Evolutionary conservation across 768 basidiomycete species (phyloP), one percentile per base, ranked within the genome.

Genomic region (Tulasnella sp.): DNA sequence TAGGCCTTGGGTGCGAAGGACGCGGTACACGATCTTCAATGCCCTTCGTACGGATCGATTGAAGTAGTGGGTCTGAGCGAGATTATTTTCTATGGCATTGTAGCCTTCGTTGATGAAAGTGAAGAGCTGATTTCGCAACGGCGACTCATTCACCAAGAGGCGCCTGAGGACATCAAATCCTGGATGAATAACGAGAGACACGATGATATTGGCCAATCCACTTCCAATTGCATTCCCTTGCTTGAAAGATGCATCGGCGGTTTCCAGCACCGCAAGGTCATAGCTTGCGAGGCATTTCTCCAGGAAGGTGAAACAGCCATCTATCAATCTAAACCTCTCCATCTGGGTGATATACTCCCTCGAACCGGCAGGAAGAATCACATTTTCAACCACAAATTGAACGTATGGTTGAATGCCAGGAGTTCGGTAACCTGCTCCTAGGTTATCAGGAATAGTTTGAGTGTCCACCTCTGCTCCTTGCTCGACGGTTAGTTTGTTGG

Each of bases 311-410:
- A 96, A 69, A 48, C 83, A 86, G 0, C 82, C 70, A 56, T 92
- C 89, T 48, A 90, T 84, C 63, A 85, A 80, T 58, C 78, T 72
- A 90, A 89, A 96, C 54, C 82, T 68, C 60, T 96, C 89, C 10
- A 77, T 77, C 9, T 77, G 77, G 28, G 73, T 73, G 2, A 75
- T 69, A 60, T 83, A 96, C 54, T 85, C 88, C 39, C 91, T 73
- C 39, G 70, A 73, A 12, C 78, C 71, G 37, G 87, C 80, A 45
- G 81, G 79, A 28, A 81, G 73, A 57, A 96, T 84, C 2, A 98
- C 86, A 41, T 83, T 85, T 59, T 96, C 90, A 54, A 93, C 67
- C 48, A 92, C 83, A 61, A 93, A 96, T n/a, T 74, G 68, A 9
- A 80, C 72, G 65, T 85, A 93, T 0, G 90, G 88, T 0, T 71